Percentiles rank a stretch among this genome's conserved stretches.
Conservation (phyloP, 768 basidiomycete genomes). For the Lactifluus piperatus region DNA sequence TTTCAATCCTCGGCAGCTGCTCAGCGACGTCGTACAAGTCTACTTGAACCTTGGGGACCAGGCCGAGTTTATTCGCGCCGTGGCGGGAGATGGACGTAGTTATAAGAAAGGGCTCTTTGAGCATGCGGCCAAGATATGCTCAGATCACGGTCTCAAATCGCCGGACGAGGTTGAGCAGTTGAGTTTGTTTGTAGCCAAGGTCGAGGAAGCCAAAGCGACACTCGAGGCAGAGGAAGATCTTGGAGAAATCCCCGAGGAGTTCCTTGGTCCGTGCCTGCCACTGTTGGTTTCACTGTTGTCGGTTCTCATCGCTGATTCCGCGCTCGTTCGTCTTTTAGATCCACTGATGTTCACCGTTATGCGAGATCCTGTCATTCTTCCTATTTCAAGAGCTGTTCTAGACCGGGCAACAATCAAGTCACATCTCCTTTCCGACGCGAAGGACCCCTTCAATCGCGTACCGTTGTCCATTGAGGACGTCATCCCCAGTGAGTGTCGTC, state of each 20-base stretch:
- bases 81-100: slow-evolving; percentile 91
- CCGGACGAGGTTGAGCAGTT: slow-evolving; percentile 68
- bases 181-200: slow-evolving; percentile 61
- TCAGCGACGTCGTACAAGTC: slow-evolving; percentile 83
- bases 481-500: slow-evolving; percentile 48
- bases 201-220: slow-evolving; percentile 72
- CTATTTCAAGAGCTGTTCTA: slow-evolving; percentile 67
- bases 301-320: slow-evolving; percentile 11
- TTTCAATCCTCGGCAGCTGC: slow-evolving; percentile 75
- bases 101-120: slow-evolving; percentile 83
- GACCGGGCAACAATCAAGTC: slow-evolving; percentile 94
- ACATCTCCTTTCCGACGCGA: slow-evolving; percentile 82
- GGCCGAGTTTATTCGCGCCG: slow-evolving; percentile 70
- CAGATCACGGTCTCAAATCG: slow-evolving; percentile 58
- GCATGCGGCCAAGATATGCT: slow-evolving; percentile 57
- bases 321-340: slow-evolving; percentile 38
- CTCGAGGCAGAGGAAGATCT: slow-evolving; percentile 87
- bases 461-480: slow-evolving; percentile 78
- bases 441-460: slow-evolving; percentile 91
- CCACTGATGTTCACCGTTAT: slow-evolving; percentile 88
- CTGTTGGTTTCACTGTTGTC: background rate
- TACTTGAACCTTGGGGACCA: slow-evolving; percentile 83
- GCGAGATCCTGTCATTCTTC: slow-evolving; percentile 89
- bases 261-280: slow-evolving; percentile 77
- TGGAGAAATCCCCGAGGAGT: slow-evolving; percentile 93